Evolutionary conservation across 768 basidiomycete species (phyloP).

Genomic region (Boletus eberwhitei): DNA sequence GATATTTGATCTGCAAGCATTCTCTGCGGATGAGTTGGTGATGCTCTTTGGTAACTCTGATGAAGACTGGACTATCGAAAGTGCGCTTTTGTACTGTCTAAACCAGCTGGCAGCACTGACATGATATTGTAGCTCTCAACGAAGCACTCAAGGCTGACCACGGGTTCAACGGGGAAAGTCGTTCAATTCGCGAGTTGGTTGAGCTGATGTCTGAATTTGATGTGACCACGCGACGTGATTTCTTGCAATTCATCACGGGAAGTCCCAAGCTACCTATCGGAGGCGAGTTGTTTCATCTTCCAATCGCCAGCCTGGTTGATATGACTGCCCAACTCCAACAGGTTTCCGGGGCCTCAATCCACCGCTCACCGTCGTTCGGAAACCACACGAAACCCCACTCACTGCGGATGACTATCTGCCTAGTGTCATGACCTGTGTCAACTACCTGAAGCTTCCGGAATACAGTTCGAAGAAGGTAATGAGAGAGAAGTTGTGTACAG

Average conservation of each 20-base stretch:
- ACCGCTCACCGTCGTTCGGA: slow-evolving; percentile 92
- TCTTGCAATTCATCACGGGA: slow-evolving; percentile 95
- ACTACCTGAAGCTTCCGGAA: slow-evolving; percentile 94
- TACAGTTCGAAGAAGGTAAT: slow-evolving; percentile 87
- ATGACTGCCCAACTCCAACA: slow-evolving; percentile 24
- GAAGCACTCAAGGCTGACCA: slow-evolving; percentile 97
- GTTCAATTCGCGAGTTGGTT: slow-evolving; percentile 82
- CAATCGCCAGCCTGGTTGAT: background rate
- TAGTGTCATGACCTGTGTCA: slow-evolving; percentile 98
- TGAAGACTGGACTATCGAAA: slow-evolving; percentile 95
- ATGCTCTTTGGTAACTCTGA: slow-evolving; percentile 95
- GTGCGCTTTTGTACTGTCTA: slow-evolving; percentile 46
- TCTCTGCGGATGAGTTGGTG: slow-evolving; percentile 92
- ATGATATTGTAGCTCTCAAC: slow-evolving; percentile 57
- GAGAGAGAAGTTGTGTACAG: slow-evolving; percentile 75
- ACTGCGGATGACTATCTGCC: slow-evolving; percentile 93
- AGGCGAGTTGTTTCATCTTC: slow-evolving; percentile 47
- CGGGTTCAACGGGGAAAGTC: slow-evolving; percentile 94
- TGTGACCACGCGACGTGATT: slow-evolving; percentile 69
- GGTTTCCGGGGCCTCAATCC: slow-evolving; percentile 96
- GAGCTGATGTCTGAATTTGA: slow-evolving; percentile 86
- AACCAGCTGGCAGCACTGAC: background rate
- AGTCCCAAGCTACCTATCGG: slow-evolving; percentile 96
- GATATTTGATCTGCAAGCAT: slow-evolving; percentile 83
- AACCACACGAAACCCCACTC: slow-evolving; percentile 90